Evolutionary conservation across 345 rosid species (phyloP), one percentile per base, ranked within the genome.

Genomic region (Hibiscus mutabilis): DNA sequence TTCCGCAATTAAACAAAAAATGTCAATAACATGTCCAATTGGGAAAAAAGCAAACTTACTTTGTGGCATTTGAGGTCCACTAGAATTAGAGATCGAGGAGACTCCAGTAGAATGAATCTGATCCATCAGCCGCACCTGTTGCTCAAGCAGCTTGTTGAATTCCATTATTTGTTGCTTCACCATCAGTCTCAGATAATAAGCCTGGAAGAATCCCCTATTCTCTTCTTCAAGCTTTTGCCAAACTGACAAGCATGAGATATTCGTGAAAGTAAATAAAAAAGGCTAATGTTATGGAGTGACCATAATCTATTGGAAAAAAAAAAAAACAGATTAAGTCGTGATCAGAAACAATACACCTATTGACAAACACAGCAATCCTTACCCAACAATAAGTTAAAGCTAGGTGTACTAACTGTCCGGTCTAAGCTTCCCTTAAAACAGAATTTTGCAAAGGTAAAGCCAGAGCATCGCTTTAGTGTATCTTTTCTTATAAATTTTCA

Each of bases 181-280:
- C 86, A 73, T 87, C 70, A 96, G 83, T 78, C 97, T 96, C 67
- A 96, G 81, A 79, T 91, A 86, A 81, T 96, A 96, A 52, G 97
- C 98, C 73, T 85, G 83, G 80, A 96, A 96, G 80, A 96, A 96
- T 6, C 93, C 98, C 24, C 81, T 83, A 78, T 96, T 96, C 82
- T 92, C 96, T 82, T 93, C 98, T 80, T 96, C 98, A 77, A 96
- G 99, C 87, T 93, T 92, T 88, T 96, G 95, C 99, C 99, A 96
- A 80, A 96, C 99, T 96, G 81, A 60, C 70, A 77, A 77, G 60
- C 68, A 69, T 68, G 52, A 75, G 77, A 53, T 25, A 33, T 14
- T 35, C 3, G 13, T 53, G 21, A 66, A 59, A 29, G 55, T 12
- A 46, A 24, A 57, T 19, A 22, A 55, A 13, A 13, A 55, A 35